These are phyloP conservation scores for Acanthamoeba lugdunensis DNA, from an alignment of 208 protist species.

Conservation along the genomic window DNA sequence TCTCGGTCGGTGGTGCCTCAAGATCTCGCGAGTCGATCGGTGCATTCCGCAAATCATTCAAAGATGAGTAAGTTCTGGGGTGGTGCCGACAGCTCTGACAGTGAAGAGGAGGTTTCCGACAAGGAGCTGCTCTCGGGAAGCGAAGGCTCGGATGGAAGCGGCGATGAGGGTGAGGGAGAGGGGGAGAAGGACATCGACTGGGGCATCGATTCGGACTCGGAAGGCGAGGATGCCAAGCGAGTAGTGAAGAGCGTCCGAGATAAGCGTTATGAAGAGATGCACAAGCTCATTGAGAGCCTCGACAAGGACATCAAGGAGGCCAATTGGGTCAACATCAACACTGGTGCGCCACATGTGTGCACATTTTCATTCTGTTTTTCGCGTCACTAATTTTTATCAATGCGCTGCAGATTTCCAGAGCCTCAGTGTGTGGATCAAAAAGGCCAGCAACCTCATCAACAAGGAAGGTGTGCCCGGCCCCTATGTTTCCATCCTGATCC, in stretches of 20 bases:
- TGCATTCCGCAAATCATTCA: background rate
- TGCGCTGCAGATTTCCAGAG: constrained; percentile 35
- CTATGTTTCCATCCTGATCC: constrained; percentile 42
- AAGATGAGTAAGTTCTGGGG: constrained; percentile 69
- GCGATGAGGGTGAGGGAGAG: constrained; percentile 43
- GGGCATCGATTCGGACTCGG: constrained; percentile 26
- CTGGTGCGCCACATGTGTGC: background rate
- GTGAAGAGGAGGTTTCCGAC: constrained; percentile 21
- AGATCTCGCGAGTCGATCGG: background rate
- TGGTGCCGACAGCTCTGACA: constrained; percentile 41
- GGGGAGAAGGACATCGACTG: constrained; percentile 41
- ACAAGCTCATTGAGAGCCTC: constrained; percentile 65
- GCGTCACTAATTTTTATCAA: background rate
- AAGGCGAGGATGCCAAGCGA: constrained; percentile 40
- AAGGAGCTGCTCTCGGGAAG: constrained; percentile 51
- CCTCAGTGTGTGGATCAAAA: constrained; percentile 59
- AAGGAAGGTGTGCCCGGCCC: constrained; percentile 59
- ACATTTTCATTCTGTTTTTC: background rate
- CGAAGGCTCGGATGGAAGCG: constrained; percentile 8
- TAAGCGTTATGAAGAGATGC: constrained; percentile 70
- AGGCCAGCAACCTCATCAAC: constrained; percentile 60
- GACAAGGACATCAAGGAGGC: constrained; percentile 17
- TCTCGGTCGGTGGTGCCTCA: background rate
- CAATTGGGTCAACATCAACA: constrained; percentile 53
- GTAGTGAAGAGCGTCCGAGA: constrained; percentile 47